These are phyloP conservation scores for Aspergillus niger DNA, from an alignment of 2,329 filamentous ascomycete genomes.

Conservation along the genomic window DNA sequence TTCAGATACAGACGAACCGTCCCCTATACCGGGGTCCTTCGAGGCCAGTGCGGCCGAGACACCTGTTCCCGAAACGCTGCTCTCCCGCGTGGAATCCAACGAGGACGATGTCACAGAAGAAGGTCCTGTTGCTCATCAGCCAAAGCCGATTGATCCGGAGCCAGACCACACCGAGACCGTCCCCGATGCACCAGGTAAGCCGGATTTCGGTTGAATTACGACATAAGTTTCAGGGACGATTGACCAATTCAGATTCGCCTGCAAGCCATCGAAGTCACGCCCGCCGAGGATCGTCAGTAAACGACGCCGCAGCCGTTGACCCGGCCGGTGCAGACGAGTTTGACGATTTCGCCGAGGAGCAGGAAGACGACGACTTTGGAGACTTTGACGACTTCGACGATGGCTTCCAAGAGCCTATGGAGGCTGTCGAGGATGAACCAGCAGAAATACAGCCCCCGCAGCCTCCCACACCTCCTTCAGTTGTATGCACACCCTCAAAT, in stretches of 20 bases:
- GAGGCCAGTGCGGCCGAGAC: slow-evolving; percentile 12
- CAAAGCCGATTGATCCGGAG: slow-evolving; percentile 44
- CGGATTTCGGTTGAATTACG: slow-evolving; percentile 34
- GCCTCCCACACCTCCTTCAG: slow-evolving; percentile 38
- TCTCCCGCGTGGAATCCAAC: slow-evolving; percentile 47
- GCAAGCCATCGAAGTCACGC: slow-evolving; percentile 45
- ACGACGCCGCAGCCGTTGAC: slow-evolving; percentile 56
- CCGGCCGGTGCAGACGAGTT: slow-evolving; percentile 67
- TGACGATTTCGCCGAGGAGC: slow-evolving; percentile 56
- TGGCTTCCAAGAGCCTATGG: slow-evolving; percentile 60
- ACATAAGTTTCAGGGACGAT: slow-evolving; percentile 52
- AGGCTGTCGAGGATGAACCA: slow-evolving; percentile 29
- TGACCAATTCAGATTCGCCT: slow-evolving; percentile 64
- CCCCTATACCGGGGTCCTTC: slow-evolving; percentile 5
- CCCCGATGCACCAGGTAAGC: slow-evolving; percentile 60
- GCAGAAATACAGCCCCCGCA: slow-evolving; percentile 26
- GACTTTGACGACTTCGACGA: slow-evolving; percentile 73
- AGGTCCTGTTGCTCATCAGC: slow-evolving; percentile 41
- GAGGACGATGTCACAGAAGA: slow-evolving; percentile 33
- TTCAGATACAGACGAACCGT: slow-evolving; percentile 24
- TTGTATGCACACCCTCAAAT: slow-evolving; percentile 46
- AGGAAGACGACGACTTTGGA: slow-evolving; percentile 59
- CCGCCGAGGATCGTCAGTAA: slow-evolving; percentile 45
- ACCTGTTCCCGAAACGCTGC: slow-evolving; percentile 46
- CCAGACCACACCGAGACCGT: slow-evolving; percentile 47